These are phyloP conservation scores for Hansenula lynferdii DNA, from an alignment of 1,139 yeast species.

Conservation along the genomic window DNA sequence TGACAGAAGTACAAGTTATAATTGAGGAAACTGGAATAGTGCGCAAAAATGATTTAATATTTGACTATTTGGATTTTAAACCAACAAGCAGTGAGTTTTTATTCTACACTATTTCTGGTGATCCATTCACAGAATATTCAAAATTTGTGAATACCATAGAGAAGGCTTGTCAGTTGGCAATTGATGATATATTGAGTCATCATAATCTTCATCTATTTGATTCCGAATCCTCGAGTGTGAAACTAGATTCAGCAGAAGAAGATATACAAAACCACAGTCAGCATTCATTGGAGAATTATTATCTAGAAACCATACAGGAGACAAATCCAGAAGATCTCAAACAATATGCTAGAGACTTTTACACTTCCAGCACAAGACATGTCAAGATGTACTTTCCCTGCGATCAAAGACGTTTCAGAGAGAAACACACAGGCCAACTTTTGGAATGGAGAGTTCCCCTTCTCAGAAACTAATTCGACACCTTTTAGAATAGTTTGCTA, in stretches of 20 bases:
- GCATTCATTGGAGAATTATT: too few species aligned
- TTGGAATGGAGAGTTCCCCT: constrained; percentile 14
- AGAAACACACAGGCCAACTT: not conserved
- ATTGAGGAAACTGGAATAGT: constrained; percentile 60
- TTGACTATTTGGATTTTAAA: constrained; percentile 53
- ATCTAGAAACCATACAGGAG: not conserved
- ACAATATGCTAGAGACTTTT: constrained; percentile 3
- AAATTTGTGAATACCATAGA: constrained; percentile 4
- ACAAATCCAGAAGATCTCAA: not conserved
- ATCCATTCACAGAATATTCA: not conserved
- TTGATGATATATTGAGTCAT: constrained; percentile 1
- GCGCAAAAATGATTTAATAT: constrained; percentile 50
- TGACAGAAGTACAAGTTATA: constrained; percentile 34
- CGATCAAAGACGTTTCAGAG: constrained; percentile 9
- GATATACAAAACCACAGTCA: too few species aligned
- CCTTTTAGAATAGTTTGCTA: not conserved
- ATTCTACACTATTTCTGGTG: constrained; percentile 4
- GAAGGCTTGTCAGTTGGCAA: constrained; percentile 2
- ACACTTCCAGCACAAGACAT: constrained; percentile 7
- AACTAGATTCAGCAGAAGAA: too few species aligned
- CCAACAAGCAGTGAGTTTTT: constrained; percentile 9
- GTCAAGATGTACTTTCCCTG: constrained; percentile 12
- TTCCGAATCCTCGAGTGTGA: too few species aligned
- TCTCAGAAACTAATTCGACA: too few species aligned
- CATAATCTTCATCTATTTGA: too few species aligned